Evolutionary conservation across 2,329 filamentous ascomycete genomes (phyloP).

Genomic region (Calonectria leucothoes): DNA sequence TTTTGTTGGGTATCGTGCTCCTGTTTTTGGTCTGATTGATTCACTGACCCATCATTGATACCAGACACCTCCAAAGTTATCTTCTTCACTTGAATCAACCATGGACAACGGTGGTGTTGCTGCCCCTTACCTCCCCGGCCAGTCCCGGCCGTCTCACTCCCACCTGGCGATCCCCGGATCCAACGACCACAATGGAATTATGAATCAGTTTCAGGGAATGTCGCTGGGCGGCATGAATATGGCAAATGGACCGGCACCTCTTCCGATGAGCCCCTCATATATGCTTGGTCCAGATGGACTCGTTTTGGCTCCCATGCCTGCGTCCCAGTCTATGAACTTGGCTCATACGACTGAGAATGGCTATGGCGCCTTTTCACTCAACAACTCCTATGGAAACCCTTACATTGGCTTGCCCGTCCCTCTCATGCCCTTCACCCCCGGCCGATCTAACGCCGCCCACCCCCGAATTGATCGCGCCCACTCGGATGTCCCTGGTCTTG

Average conservation of each 20-base stretch:
- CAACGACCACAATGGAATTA: slow-evolving; percentile 45
- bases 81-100: slow-evolving; percentile 44
- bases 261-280: slow-evolving; percentile 50
- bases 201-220: slow-evolving; percentile 52
- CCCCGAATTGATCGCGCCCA: slow-evolving; percentile 60
- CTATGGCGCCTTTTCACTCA: slow-evolving; percentile 48
- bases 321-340: slow-evolving; percentile 50
- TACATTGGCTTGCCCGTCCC: slow-evolving; percentile 52
- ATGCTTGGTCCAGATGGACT: slow-evolving; percentile 54
- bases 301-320: slow-evolving; percentile 50
- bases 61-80: slow-evolving; percentile 48
- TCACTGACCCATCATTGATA: slow-evolving; percentile 1
- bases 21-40: not conserved
- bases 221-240: slow-evolving; percentile 51
- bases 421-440: slow-evolving; percentile 64
- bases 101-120: slow-evolving; percentile 52
- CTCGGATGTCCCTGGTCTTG: slow-evolving; percentile 69
- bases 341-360: slow-evolving; percentile 47
- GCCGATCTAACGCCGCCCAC: slow-evolving; percentile 56
- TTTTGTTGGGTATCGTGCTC: not conserved
- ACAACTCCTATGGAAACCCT: slow-evolving; percentile 49
- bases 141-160: slow-evolving; percentile 43
- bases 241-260: slow-evolving; percentile 44
- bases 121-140: slow-evolving; percentile 46
- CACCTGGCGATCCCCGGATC: slow-evolving; percentile 45